Base-by-base conservation (phyloP, 139 green algal genomes). In the Cymbomonas tetramitiformis region DNA sequence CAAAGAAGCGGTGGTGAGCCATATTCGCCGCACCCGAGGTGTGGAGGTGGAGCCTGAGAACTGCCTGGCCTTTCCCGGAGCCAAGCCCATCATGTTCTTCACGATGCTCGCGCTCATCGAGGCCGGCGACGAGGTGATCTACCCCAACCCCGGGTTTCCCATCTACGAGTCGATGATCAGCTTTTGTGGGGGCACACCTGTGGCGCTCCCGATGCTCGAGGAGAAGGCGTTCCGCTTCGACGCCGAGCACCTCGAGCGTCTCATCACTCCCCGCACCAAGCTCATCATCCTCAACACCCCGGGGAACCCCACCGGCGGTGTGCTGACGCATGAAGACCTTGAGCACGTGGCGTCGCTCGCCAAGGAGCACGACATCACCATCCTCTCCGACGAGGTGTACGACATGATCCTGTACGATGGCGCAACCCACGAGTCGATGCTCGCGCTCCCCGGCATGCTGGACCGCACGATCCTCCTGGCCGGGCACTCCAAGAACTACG, bases 341-440 rank as follows among this genome's bases (percentile, higher is more conserved):
- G 41, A 50, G 33, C 28, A 15, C 23, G 40, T 66, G 38, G 40
- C 38, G 1, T 8, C 1, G 34, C 9, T 66, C 21, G 23, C 15
- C 4, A 15, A 26, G 2, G 29, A 63, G 18, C 4, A 36, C 24
- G 41, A 63, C 4, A 24, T 53, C 10, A 26, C 18, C 1, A 31
- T 51, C 15, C 15, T 66, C 3, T 21, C 28, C 15, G 58, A 66
- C 48, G 58, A 66, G 29, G 47, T 66, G 0, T 66, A 66, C 58
- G 40, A 56, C 28, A 46, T 38, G 23, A 33, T 25, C 2, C 25
- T 31, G 34, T 66, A 55, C 23, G 24, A 12, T 9, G n/a, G 38
- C 4, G 12, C 33, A 9, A 23, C 57, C 19, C 32, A 8, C 9
- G 38, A 21, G 47, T 30, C 23, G 28, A 49, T 56, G 34, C 7